Evolutionary conservation across 257 asterid species (phyloP).

Genomic region (Cynanchum wilfordii): DNA sequence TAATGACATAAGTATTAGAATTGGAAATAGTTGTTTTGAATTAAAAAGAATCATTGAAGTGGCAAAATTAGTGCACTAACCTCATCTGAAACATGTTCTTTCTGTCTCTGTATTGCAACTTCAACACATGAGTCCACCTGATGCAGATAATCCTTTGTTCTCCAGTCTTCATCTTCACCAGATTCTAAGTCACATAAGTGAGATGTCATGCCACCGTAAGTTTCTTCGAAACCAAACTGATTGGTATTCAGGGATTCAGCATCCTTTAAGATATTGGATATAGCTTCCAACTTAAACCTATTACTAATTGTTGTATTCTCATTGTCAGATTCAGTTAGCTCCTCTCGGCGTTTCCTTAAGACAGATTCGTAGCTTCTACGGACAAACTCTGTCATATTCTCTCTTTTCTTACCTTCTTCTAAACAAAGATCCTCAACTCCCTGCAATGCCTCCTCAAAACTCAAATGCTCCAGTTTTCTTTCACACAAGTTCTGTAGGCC

Average conservation of each 20-base stretch:
- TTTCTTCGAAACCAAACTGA: conserved; percentile 80
- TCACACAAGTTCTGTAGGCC: conserved; percentile 81
- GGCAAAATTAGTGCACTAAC: conserved; percentile 36
- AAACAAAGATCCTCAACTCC: conserved; percentile 74
- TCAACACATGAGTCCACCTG: conserved; percentile 87
- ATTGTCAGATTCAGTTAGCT: conserved; percentile 55
- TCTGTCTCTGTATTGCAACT: conserved; percentile 87
- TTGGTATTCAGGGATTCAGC: conserved; percentile 70
- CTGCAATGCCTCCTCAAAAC: conserved; percentile 87
- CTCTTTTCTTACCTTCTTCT: conserved; percentile 87
- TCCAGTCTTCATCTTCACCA: conserved; percentile 80
- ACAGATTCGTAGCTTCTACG: conserved; percentile 64
- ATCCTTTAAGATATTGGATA: conserved; percentile 80
- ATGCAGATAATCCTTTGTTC: conserved; percentile 64
- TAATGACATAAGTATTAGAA: conserved; percentile 27
- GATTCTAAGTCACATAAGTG: conserved; percentile 73
- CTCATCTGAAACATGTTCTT: conserved; percentile 86
- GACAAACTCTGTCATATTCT: conserved; percentile 41
- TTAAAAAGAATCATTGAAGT: conserved; percentile 11
- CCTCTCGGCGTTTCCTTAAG: conserved; percentile 67
- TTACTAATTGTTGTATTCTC: conserved; percentile 41
- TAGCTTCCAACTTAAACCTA: conserved; percentile 80
- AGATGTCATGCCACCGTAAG: conserved; percentile 55
- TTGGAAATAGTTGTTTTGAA: neutral
- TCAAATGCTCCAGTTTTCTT: conserved; percentile 76